Percentiles rank a stretch among this genome's conserved stretches.
phyloP scores from a whole-genome alignment of 2,329 filamentous ascomycete species.

The Hymenoscyphus scutula region DNA sequence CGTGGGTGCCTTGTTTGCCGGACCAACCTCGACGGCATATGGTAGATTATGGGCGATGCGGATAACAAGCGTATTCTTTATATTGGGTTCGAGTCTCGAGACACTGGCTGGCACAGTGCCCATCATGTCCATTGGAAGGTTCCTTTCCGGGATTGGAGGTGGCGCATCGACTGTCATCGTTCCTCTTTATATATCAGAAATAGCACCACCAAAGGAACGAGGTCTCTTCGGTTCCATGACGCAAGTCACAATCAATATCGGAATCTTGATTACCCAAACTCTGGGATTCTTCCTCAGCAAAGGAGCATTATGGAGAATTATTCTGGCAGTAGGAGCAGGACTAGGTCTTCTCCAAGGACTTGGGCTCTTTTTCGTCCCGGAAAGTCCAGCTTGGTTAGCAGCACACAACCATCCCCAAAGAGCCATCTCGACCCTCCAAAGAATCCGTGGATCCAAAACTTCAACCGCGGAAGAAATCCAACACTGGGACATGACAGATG shows the following conservation, averaged over 20 bases:
- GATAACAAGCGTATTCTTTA: constrained; percentile 72
- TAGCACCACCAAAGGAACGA: constrained; percentile 70
- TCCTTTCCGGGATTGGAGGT: constrained; percentile 79
- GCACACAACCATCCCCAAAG: constrained; percentile 56
- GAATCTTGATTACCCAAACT: constrained; percentile 79
- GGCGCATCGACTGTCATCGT: constrained; percentile 86
- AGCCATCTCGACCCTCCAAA: constrained; percentile 68
- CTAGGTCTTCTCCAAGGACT: constrained; percentile 66
- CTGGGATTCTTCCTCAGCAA: constrained; percentile 86
- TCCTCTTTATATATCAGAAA: constrained; percentile 90
- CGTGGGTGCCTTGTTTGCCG: constrained; percentile 74
- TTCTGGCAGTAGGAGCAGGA: constrained; percentile 69
- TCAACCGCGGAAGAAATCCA: constrained; percentile 73
- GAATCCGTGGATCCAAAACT: constrained; percentile 66
- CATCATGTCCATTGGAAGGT: constrained; percentile 68
- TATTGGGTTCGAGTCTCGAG: constrained; percentile 73
- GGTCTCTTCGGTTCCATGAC: constrained; percentile 84
- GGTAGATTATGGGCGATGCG: constrained; percentile 77
- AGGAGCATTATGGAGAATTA: constrained; percentile 76
- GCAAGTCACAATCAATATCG: constrained; percentile 89
- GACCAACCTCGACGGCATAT: constrained; percentile 72
- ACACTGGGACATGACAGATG: constrained; percentile 49
- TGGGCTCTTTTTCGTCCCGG: constrained; percentile 73
- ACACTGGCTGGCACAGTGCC: constrained; percentile 66
- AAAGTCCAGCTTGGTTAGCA: constrained; percentile 86